Evolutionary conservation across 2,329 filamentous ascomycete genomes (phyloP).

Genomic region (Clonostachys byssicola): DNA sequence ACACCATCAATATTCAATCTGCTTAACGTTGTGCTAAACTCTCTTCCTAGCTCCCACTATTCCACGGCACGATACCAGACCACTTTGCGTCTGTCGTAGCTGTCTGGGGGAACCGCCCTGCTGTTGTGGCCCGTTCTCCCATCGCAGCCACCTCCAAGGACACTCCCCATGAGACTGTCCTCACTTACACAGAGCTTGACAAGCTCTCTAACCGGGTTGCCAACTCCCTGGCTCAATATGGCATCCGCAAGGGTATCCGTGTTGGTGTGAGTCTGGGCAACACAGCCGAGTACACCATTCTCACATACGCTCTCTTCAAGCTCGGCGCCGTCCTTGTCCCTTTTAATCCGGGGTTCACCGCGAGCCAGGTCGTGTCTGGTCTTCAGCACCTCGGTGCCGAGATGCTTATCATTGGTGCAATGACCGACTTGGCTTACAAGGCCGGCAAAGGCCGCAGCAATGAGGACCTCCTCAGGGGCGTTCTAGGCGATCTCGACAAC

Average conservation of each 20-base stretch:
- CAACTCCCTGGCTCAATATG: conserved; percentile 61
- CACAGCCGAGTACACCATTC: conserved; percentile 73
- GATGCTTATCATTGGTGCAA: conserved; percentile 78
- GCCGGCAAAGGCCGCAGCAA: conserved; percentile 51
- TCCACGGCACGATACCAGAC: conserved; percentile 64
- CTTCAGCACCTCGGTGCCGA: conserved; percentile 69
- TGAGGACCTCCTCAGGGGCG: conserved; percentile 34
- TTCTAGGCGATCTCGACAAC: conserved; percentile 36
- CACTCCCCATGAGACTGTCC: conserved; percentile 54
- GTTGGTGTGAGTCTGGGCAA: conserved; percentile 88
- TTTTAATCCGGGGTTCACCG: conserved; percentile 85
- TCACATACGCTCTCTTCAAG: conserved; percentile 90
- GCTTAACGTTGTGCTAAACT: too few species aligned
- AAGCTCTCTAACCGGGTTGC: conserved; percentile 72
- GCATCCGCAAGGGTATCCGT: conserved; percentile 76
- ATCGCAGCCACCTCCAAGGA: conserved; percentile 33
- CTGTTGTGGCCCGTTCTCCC: conserved; percentile 48
- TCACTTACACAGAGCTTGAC: conserved; percentile 77
- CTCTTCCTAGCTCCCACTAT: conserved; percentile 54
- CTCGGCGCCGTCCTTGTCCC: conserved; percentile 93
- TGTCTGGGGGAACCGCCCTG: conserved; percentile 57
- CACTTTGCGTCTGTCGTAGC: conserved; percentile 67
- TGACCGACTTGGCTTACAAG: conserved; percentile 76
- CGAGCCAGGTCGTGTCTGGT: conserved; percentile 71
- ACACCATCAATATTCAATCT: too few species aligned